Conservation (phyloP, 495 filamentous ascomycete species). For the Pyrenula aspistea region DNA sequence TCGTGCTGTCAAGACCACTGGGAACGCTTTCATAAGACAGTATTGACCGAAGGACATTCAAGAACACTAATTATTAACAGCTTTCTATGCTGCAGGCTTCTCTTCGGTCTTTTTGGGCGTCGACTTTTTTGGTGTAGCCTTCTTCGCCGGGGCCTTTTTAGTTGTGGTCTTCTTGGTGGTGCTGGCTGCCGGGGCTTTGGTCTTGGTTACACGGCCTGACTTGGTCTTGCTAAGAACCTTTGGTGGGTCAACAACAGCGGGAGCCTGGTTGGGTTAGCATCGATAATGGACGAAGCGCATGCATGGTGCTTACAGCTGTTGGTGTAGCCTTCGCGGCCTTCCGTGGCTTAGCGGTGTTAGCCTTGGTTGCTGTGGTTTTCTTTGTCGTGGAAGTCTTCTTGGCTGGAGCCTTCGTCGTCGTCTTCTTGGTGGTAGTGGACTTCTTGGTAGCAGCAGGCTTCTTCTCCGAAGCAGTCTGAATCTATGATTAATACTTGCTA, state of each 20-base stretch:
- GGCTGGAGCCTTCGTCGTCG: slow-evolving; percentile 19
- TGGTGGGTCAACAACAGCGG: slow-evolving; percentile 62
- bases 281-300: no score
- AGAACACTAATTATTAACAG: neutral
- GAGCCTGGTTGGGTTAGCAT: no score
- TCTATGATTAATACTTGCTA: neutral
- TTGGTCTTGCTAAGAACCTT: slow-evolving; percentile 76
- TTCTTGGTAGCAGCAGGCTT: slow-evolving; percentile 37
- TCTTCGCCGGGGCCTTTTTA: slow-evolving; percentile 56
- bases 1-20: neutral
- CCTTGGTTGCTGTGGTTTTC: slow-evolving; percentile 26
- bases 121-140: slow-evolving; percentile 31
- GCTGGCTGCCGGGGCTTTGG: slow-evolving; percentile 45
- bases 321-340: slow-evolving; percentile 31
- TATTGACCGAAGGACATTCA: neutral
- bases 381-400: slow-evolving; percentile 35
- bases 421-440: slow-evolving; percentile 18
- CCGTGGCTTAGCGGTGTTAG: slow-evolving; percentile 43
- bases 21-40: neutral
- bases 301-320: neutral
- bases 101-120: slow-evolving; percentile 13
- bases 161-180: slow-evolving; percentile 46
- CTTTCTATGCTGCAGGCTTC: slow-evolving; percentile 5
- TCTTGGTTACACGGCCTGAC: slow-evolving; percentile 81
- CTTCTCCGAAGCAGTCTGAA: slow-evolving; percentile 8